Base-by-base conservation (phyloP, 352 stramenopile species). In the Phytophthora fragariae region DNA sequence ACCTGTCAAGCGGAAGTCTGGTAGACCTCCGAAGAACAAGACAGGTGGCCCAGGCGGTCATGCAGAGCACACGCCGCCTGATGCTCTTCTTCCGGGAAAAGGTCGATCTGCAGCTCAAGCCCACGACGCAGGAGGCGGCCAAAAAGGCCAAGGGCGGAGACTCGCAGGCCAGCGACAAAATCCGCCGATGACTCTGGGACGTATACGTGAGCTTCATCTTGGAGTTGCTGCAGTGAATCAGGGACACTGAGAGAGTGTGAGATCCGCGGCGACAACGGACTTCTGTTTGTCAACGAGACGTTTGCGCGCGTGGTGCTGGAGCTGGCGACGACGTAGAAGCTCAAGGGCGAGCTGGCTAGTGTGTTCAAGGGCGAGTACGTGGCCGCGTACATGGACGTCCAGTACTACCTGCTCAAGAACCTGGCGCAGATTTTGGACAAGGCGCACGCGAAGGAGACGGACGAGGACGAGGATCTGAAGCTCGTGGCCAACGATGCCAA, bases 311-410 rank as follows among this genome's bases (percentile, higher is more conserved):
- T 97, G 47, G 75, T 96, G 21, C 83, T 90, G 65, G 77, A 94
- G 63, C 70, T 97, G 33, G 81, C 77, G 65, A 79, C 73, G 24
- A 85, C 81, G 31, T 76, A 84, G 2, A 91, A 93, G 70, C 79
- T 95, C 41, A 95, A 95, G 71, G 86, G 89, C 46, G 89, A 96
- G 53, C 67, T 97, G 57, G 76, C 86, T 35, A 93, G 82, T 49
- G 89, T 95, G 61, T 92, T 97, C 62, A 92, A 96, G 69, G 90
- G 91, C 56, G 91, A 97, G 70, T 97, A 85, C 60, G 81, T 97
- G 29, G 76, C 65, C 37, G 88, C 91, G 2, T 97, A 96, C 79
- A 77, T 84, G 31, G 91, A 97, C 64, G 89, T 97, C 31, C 90
- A 95, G 76, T 95, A 96, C 75, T 96, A 93, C 68, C 94, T 93